These are phyloP conservation scores for Rhizopus stolonifer DNA, from an alignment of 371 early-diverging fungal species.

Conservation along the genomic window DNA sequence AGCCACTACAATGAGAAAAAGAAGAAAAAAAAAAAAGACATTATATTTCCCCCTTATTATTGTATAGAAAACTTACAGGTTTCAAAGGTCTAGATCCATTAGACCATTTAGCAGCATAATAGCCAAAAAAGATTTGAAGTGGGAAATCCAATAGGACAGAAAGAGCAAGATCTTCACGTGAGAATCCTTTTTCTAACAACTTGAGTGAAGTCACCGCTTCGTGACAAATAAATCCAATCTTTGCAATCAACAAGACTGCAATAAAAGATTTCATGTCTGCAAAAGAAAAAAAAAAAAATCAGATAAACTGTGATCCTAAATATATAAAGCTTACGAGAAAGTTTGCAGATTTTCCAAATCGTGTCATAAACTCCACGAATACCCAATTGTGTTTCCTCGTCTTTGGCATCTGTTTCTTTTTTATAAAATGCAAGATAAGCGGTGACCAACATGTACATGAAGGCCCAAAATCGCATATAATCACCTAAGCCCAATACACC, in stretches of 20 bases:
- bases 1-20: no score
- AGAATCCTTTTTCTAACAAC: conserved; percentile 91
- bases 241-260: conserved; percentile 76
- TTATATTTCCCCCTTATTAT: no score
- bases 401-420: conserved; percentile 51
- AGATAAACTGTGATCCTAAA: neutral
- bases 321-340: conserved; percentile 58
- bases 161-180: conserved; percentile 91
- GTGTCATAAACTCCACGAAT: conserved; percentile 61
- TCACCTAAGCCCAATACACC: conserved; percentile 81
- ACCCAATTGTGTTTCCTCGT: conserved; percentile 55
- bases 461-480: conserved; percentile 92
- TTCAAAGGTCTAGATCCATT: conserved; percentile 79
- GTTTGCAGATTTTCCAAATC: conserved; percentile 69
- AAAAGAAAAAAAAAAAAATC: neutral
- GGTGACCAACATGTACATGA: conserved; percentile 84
- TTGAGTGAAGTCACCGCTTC: conserved; percentile 93
- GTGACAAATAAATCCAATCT: conserved; percentile 94
- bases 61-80: conserved; percentile 56
- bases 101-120: conserved; percentile 96
- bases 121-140: conserved; percentile 93
- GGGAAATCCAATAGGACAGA: conserved; percentile 95
- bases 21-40: no score
- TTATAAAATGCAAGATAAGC: conserved; percentile 79
- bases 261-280: conserved; percentile 85